Conservation (phyloP, 345 rosid genomes). For the Moringa oleifera region DNA sequence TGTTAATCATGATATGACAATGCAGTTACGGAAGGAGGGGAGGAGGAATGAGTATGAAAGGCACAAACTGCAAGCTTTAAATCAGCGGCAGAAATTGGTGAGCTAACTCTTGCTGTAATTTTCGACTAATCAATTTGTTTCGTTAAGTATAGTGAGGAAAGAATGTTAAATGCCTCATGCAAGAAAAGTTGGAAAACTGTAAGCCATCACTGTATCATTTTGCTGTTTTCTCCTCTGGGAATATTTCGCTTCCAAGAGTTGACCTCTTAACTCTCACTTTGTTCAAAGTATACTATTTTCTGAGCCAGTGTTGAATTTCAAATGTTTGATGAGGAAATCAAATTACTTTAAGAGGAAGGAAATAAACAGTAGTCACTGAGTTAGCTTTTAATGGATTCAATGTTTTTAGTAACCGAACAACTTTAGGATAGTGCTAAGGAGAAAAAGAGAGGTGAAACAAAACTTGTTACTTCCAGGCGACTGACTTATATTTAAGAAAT, state of each 20-base stretch:
- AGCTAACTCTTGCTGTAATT: slow-evolving; percentile 11
- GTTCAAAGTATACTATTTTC: too few species aligned
- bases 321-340: too few species aligned
- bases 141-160: background rate
- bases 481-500: too few species aligned
- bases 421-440: background rate
- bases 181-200: background rate
- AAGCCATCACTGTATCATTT: background rate
- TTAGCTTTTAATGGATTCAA: too few species aligned
- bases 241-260: too few species aligned
- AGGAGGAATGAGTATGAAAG: slow-evolving; percentile 97
- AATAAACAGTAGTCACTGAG: too few species aligned
- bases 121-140: background rate
- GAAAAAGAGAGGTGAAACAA: background rate
- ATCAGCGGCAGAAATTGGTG: slow-evolving; percentile 98
- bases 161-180: background rate
- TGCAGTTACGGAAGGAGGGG: slow-evolving; percentile 91
- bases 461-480: background rate
- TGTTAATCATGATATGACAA: slow-evolving; percentile 10
- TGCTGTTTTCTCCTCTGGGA: background rate
- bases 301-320: too few species aligned
- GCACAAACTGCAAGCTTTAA: slow-evolving; percentile 91
- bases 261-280: too few species aligned
- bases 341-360: too few species aligned
- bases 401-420: too few species aligned